Evolutionary conservation across 352 stramenopile species (phyloP), one percentile per base, ranked within the genome.

Genomic region (Phytopythium vexans): DNA sequence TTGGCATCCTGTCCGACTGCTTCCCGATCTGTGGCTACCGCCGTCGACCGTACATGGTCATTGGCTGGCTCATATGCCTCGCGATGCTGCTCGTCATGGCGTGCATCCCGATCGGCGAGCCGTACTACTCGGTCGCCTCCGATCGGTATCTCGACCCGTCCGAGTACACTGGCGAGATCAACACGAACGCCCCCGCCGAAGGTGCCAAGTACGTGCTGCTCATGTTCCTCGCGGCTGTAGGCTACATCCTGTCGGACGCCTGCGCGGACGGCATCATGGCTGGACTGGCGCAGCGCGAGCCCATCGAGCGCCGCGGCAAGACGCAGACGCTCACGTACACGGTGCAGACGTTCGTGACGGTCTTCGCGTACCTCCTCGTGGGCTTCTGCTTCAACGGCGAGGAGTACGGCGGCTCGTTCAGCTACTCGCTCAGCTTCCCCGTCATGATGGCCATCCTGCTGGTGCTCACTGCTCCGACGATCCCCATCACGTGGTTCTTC

Each of bases 1-100:
- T 78, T 36, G 80, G 77, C 11, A 83, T 90, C 34, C 8, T 79
- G 0, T 85, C 77, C 10, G 77, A 88, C 42, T 83, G 70, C 21
- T 77, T 88, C 49, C 75, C 77, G 14, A 74, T 88, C 49, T 73
- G 52, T 39, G 77, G 77, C 1, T 86, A 66, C 50, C 74, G 77
- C 15, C 74, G 77, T 67, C 76, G 74, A 21, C 73, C 77, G 8
- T 82, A 70, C 57, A 85, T 88, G 67, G 62, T 82, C 44, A 60
- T 88, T 32, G 77, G 74, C 32, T 88, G 77, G 77, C 8, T 49
- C 6, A 36, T 84, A 8, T 86, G 66, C 37, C 47, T 62, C 7
- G 14, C 66, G 2, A 77, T 68, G 45, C 65, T 85, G 2, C 6
- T 81, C 7, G 51, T 64, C 14, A 84, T 89, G 66, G 64, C 67